Evolutionary conservation across 1,284 basidiomycete genomes (phyloP).

Genomic region (Rhodotorula sp.): DNA sequence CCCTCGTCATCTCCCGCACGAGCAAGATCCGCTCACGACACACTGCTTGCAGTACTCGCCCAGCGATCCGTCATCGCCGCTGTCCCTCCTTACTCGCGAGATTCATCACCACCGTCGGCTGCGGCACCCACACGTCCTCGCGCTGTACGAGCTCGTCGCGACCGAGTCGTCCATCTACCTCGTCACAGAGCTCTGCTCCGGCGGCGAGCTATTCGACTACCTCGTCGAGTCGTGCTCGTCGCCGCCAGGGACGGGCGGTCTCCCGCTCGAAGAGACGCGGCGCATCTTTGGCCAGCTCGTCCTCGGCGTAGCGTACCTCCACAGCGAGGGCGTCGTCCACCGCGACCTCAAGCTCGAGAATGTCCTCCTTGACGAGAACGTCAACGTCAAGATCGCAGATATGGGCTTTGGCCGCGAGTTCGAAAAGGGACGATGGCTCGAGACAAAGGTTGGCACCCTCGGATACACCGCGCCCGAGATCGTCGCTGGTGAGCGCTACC

Average conservation of each 20-base stretch:
- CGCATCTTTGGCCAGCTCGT: slow-evolving; percentile 54
- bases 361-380: slow-evolving; percentile 54
- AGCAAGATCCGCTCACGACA: background rate
- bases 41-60: slow-evolving; percentile 9
- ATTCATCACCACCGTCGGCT: slow-evolving; percentile 97
- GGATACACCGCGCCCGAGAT: slow-evolving; percentile 96
- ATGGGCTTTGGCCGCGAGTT: slow-evolving; percentile 97
- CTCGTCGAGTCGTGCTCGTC: slow-evolving; percentile 49
- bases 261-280: slow-evolving; percentile 50
- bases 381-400: slow-evolving; percentile 69
- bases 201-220: slow-evolving; percentile 64
- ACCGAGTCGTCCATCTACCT: slow-evolving; percentile 96
- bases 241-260: slow-evolving; percentile 34
- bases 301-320: slow-evolving; percentile 53
- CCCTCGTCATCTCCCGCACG: background rate
- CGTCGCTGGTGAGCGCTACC: slow-evolving; percentile 83
- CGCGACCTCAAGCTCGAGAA: slow-evolving; percentile 60
- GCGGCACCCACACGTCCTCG: slow-evolving; percentile 91
- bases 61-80: slow-evolving; percentile 34
- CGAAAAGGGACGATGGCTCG: slow-evolving; percentile 77
- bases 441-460: slow-evolving; percentile 96
- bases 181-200: slow-evolving; percentile 92
- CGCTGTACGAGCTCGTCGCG: slow-evolving; percentile 96
- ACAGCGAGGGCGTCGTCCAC: slow-evolving; percentile 54
- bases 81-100: slow-evolving; percentile 79